Base-by-base conservation (phyloP, 2,329 filamentous ascomycete species). In the Pseudogymnoascus sp. region DNA sequence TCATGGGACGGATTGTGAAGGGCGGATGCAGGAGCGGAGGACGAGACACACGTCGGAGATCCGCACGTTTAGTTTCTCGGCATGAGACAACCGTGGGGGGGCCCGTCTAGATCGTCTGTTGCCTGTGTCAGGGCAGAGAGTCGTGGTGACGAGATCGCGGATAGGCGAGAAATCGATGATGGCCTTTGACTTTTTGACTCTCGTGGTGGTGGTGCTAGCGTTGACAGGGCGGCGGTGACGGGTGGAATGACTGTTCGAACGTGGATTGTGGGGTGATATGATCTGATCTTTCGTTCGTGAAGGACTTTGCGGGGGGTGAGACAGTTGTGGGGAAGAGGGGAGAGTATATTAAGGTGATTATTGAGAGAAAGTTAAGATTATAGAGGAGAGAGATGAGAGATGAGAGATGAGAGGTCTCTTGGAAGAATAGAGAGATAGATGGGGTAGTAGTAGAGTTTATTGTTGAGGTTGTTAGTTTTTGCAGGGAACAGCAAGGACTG, bases 391-490 rank as follows among this genome's bases (percentile, higher is more conserved):
- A 42, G 30, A 33, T 3, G 30, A 11, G 19, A 42, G 19, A 4
- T 12, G 19, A 41, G 6, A 42, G 30, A 11, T 3, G 30, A 11
- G 19, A 42, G 19, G 9, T 12, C 19, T 33, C 2, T 3, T 33
- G 2, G 30, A 25, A 45, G 41, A 45, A 45, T 45, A 25, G 41
- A 45, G 41, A 25, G 41, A 45, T 19, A 25, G 22, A 45, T n/a
- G 41, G 41, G 41, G 41, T 33, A 25, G 19, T 25, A 45, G 41
- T 45, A 45, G 19, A 25, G 19, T 23, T 23, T 45, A 45, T 23
- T 45, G 41, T 45, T 25, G 41, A 45, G 41, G 41, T 45, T 45
- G 41, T 45, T 45, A 45, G 41, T 45, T 45, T 45, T 45, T 45
- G 41, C 41, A 25, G 41, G 41, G 41, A 25, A 45, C 22, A 9